phyloP scores from a whole-genome alignment of 768 basidiomycete species.

The Phaffia australis region DNA sequence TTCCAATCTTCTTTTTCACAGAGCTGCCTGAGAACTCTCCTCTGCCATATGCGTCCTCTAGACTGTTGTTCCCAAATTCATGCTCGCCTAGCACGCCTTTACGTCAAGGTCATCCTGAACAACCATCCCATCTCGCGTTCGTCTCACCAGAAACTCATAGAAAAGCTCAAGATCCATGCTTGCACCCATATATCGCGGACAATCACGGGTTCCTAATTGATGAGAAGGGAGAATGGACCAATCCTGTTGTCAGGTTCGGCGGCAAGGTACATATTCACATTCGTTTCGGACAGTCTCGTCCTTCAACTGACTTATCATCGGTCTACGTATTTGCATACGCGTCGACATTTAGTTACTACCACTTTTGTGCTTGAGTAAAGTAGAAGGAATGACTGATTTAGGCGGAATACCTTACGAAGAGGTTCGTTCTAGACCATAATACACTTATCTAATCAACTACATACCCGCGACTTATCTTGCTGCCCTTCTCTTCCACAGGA shows the following conservation, averaged over 20 bases:
- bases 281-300: too few relatives aligned
- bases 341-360: background rate
- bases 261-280: background rate
- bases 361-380: constrained; percentile 18
- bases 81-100: constrained; percentile 33
- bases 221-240: constrained; percentile 19
- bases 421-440: background rate
- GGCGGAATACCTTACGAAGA: constrained; percentile 19
- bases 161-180: constrained; percentile 16
- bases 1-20: too few relatives aligned
- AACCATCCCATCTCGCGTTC: constrained; percentile 14
- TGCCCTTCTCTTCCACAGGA: background rate
- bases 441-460: too few relatives aligned
- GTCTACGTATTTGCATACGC: too few relatives aligned
- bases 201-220: constrained; percentile 22
- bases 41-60: background rate
- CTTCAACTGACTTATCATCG: too few relatives aligned
- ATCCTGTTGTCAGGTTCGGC: constrained; percentile 11
- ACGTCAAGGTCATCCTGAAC: constrained; percentile 19
- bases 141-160: constrained; percentile 10
- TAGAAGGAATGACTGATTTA: constrained; percentile 16
- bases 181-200: constrained; percentile 11
- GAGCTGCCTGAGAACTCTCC: background rate
- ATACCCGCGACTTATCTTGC: too few relatives aligned
- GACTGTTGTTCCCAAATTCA: constrained; percentile 25